A percentile compares a stretch with the other conserved stretches of the same genome.
Evolutionary conservation across 2,329 filamentous ascomycete species (phyloP).

Genomic region (Hypoxylon sp.): DNA sequence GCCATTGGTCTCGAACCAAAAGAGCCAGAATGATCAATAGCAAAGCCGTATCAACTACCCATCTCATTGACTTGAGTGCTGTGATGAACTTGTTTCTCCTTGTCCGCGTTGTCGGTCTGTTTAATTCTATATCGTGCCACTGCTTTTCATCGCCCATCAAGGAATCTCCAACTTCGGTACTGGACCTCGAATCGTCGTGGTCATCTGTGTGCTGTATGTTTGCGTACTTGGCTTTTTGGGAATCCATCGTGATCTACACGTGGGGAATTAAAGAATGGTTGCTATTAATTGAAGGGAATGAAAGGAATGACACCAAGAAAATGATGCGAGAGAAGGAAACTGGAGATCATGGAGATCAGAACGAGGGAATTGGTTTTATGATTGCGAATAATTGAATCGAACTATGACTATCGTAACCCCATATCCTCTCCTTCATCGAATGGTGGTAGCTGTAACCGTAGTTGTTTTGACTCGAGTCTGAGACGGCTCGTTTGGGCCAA

Average conservation of each 20-base stretch:
- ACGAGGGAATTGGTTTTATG: slow-evolving; percentile 25
- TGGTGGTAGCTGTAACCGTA: slow-evolving; percentile 32
- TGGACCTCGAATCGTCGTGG: slow-evolving; percentile 55
- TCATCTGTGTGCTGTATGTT: slow-evolving; percentile 54
- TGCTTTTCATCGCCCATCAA: slow-evolving; percentile 59
- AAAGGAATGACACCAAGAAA: not conserved
- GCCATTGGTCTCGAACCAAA: slow-evolving; percentile 53
- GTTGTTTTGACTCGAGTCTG: slow-evolving; percentile 41
- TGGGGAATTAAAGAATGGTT: slow-evolving; percentile 8
- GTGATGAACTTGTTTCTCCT: slow-evolving; percentile 46
- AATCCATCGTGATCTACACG: slow-evolving; percentile 48
- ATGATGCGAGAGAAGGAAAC: slow-evolving; percentile 25
- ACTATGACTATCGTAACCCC: not conserved
- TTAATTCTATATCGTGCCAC: slow-evolving; percentile 52
- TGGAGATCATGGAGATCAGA: slow-evolving; percentile 34
- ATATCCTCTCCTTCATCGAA: slow-evolving; percentile 12
- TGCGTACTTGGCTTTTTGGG: slow-evolving; percentile 53
- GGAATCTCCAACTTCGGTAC: slow-evolving; percentile 60
- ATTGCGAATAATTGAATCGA: slow-evolving; percentile 4
- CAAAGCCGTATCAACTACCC: slow-evolving; percentile 58
- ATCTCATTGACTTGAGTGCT: slow-evolving; percentile 54
- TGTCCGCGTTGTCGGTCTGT: slow-evolving; percentile 45
- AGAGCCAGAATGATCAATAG: slow-evolving; percentile 58
- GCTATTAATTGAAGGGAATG: not conserved
- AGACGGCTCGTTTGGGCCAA: slow-evolving; percentile 25